Conservation (phyloP, 73 alveolate species). For the Paramecium primaurelia region DNA sequence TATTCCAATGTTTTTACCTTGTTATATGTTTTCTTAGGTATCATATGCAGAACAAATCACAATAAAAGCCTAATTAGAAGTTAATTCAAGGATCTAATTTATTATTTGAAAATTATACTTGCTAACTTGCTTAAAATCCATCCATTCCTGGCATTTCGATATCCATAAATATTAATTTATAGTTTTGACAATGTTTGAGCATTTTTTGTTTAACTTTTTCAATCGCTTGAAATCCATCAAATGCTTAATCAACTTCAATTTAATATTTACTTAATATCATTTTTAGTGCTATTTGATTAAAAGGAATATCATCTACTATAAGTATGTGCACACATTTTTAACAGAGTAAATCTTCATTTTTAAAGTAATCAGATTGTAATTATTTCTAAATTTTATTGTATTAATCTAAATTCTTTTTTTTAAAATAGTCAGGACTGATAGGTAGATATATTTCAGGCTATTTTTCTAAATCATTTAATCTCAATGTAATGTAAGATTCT, state of each 20-base stretch:
- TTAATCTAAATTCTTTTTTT: neutral
- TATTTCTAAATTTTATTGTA: neutral
- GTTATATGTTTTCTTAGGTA: neutral
- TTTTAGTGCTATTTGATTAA: neutral
- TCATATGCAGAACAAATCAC: constrained; percentile 39
- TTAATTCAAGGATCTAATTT: neutral
- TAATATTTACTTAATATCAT: neutral
- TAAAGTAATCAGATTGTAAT: neutral
- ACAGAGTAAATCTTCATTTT: neutral
- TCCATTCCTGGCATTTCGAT: constrained; percentile 58
- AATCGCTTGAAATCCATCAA: neutral
- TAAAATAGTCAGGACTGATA: neutral
- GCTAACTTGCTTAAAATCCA: constrained; percentile 32
- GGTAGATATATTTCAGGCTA: neutral
- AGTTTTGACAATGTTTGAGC: neutral
- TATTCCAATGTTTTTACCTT: neutral
- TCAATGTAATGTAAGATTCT: neutral
- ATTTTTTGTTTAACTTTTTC: neutral
- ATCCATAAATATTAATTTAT: constrained; percentile 34
- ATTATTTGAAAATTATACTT: neutral
- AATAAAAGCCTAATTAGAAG: neutral
- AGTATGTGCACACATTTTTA: neutral
- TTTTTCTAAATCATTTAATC: neutral
- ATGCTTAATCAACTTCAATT: neutral
- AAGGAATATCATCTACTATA: constrained; percentile 1